These are phyloP conservation scores for Ochetophila trinervis DNA, from an alignment of 306 rosid species.

Conservation along the genomic window DNA sequence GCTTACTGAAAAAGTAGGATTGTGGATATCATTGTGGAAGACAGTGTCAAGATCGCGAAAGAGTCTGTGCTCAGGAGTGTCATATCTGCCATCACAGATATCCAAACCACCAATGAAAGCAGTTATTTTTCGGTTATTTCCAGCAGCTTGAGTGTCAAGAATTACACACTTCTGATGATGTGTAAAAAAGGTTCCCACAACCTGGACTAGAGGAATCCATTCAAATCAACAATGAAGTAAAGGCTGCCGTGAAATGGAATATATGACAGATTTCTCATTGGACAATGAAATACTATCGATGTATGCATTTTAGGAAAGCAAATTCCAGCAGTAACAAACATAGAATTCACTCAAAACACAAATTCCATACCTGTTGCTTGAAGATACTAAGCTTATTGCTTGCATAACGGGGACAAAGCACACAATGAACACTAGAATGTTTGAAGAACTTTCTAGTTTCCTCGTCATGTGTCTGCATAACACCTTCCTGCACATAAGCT, in stretches of 20 bases:
- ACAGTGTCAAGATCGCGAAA: slow-evolving; percentile 47
- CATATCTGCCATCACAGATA: slow-evolving; percentile 76
- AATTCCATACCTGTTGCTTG: slow-evolving; percentile 64
- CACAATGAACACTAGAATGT: slow-evolving; percentile 73
- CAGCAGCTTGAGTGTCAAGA: slow-evolving; percentile 54
- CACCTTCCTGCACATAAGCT: slow-evolving; percentile 56
- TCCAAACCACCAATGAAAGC: slow-evolving; percentile 77
- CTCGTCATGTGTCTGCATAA: slow-evolving; percentile 81
- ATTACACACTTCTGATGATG: slow-evolving; percentile 81
- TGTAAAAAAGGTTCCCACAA: slow-evolving; percentile 75
- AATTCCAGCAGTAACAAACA: neutral
- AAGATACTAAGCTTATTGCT: slow-evolving; percentile 81
- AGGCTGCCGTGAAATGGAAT: neutral
- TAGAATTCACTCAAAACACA: neutral
- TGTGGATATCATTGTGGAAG: slow-evolving; percentile 57
- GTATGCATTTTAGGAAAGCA: neutral
- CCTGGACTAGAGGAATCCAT: slow-evolving; percentile 44
- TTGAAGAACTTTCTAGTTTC: slow-evolving; percentile 61
- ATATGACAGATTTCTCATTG: neutral
- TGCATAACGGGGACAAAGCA: slow-evolving; percentile 75
- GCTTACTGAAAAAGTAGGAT: slow-evolving; percentile 65
- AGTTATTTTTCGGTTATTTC: slow-evolving; percentile 54
- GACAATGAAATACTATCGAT: neutral
- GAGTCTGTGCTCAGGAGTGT: slow-evolving; percentile 70
- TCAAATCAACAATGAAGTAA: slow-evolving; percentile 5